Evolutionary conservation across 768 basidiomycete species (phyloP).

Genomic region (Termitomyces sp.): DNA sequence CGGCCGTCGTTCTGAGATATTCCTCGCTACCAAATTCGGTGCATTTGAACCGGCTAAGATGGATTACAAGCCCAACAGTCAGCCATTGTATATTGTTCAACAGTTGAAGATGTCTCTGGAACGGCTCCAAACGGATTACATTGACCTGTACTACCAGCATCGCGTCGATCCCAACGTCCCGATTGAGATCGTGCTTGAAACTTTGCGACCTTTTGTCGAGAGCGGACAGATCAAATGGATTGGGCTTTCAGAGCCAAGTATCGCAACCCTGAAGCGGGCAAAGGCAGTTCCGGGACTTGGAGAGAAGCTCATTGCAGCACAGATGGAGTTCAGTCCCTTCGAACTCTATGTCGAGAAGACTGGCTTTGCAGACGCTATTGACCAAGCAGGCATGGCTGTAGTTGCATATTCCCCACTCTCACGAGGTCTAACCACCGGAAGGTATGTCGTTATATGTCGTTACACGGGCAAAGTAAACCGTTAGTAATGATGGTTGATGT

Average conservation of each 20-base stretch:
- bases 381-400: slow-evolving; percentile 38
- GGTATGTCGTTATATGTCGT: slow-evolving; percentile 28
- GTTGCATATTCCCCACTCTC: slow-evolving; percentile 47
- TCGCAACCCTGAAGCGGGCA: slow-evolving; percentile 40
- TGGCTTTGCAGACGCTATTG: slow-evolving; percentile 31
- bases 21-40: slow-evolving; percentile 52
- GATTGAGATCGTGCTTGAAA: slow-evolving; percentile 35
- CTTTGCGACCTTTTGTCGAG: slow-evolving; percentile 6
- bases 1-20: slow-evolving; percentile 47
- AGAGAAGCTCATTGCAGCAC: slow-evolving; percentile 26
- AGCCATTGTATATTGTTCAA: slow-evolving; percentile 27
- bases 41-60: slow-evolving; percentile 5
- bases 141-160: slow-evolving; percentile 47
- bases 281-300: slow-evolving; percentile 38
- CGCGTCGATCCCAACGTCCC: slow-evolving; percentile 34
- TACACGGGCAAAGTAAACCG: neutral
- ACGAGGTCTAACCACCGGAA: slow-evolving; percentile 43
- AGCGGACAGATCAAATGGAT: slow-evolving; percentile 33
- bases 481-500: neutral
- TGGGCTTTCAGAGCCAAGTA: slow-evolving; percentile 45
- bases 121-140: slow-evolving; percentile 31
- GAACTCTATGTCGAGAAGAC: slow-evolving; percentile 38
- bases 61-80: slow-evolving; percentile 19
- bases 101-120: slow-evolving; percentile 33
- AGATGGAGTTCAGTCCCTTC: slow-evolving; percentile 41